Evolutionary conservation across 2,329 filamentous ascomycete species (phyloP).

Genomic region (Aureobasidium namibiae): DNA sequence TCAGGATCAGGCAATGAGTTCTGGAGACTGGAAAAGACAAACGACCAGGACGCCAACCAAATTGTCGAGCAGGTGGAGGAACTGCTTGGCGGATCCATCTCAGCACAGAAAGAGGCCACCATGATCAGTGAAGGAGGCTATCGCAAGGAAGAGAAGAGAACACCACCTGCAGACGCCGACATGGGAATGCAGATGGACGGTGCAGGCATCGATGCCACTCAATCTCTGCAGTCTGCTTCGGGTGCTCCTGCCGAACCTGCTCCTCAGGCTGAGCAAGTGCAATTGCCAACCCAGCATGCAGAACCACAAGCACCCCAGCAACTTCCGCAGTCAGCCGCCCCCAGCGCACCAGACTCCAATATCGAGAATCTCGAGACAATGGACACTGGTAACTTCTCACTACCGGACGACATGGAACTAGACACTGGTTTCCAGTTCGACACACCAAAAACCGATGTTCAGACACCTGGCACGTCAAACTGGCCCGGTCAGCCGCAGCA

Average conservation of each 20-base stretch:
- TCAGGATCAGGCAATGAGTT: conserved; percentile 49
- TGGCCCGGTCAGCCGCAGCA: conserved; percentile 7
- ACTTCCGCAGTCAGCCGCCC: neutral
- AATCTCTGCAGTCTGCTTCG: conserved; percentile 50
- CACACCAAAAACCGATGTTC: conserved; percentile 7
- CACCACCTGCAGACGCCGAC: neutral
- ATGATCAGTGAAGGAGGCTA: conserved; percentile 28
- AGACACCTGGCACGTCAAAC: neutral
- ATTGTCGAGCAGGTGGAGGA: conserved; percentile 69
- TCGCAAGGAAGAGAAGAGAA: conserved; percentile 21
- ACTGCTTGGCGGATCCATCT: conserved; percentile 54
- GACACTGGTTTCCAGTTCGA: conserved; percentile 14
- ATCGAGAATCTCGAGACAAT: conserved; percentile 15
- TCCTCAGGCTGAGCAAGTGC: neutral
- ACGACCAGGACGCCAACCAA: conserved; percentile 55
- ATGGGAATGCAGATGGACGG: conserved; percentile 24
- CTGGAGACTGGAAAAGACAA: conserved; percentile 52
- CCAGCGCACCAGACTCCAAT: conserved; percentile 3
- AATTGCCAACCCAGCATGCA: neutral
- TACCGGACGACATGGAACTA: conserved; percentile 15
- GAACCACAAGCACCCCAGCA: conserved; percentile 5
- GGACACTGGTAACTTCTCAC: conserved; percentile 15
- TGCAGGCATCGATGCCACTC: conserved; percentile 44
- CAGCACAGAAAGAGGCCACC: conserved; percentile 32
- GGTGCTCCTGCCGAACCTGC: neutral